Evolutionary conservation across 768 basidiomycete genomes (phyloP).

Genomic region (Mycena galopus): DNA sequence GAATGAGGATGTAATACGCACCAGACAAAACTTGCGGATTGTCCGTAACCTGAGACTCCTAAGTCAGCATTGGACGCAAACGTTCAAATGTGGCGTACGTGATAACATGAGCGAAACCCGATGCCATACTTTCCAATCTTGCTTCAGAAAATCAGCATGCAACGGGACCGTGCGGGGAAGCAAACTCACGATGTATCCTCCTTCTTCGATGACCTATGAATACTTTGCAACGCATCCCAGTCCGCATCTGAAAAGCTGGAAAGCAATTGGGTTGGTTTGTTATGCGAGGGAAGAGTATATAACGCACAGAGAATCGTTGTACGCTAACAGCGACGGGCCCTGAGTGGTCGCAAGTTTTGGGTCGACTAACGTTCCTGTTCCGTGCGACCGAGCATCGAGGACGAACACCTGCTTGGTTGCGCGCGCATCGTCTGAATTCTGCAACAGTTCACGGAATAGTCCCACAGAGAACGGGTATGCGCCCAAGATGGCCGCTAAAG

Average conservation of each 20-base stretch:
- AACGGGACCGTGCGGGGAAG: background rate
- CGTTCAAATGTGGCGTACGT: constrained; percentile 47
- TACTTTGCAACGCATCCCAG: constrained; percentile 58
- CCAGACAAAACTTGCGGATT: constrained; percentile 62
- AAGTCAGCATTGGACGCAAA: background rate
- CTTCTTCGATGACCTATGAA: constrained; percentile 62
- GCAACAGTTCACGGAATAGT: constrained; percentile 58
- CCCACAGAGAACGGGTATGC: constrained; percentile 62
- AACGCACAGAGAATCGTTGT: constrained; percentile 48
- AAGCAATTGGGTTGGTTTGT: background rate
- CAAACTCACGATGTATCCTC: constrained; percentile 56
- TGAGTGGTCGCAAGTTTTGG: constrained; percentile 47
- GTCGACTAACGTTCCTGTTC: constrained; percentile 41
- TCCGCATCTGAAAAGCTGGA: constrained; percentile 54
- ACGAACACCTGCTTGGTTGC: constrained; percentile 55
- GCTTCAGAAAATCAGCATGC: constrained; percentile 40
- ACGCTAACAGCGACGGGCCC: constrained; percentile 62
- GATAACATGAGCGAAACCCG: constrained; percentile 65
- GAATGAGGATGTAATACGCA: background rate
- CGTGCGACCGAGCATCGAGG: constrained; percentile 54
- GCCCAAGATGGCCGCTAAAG: constrained; percentile 51
- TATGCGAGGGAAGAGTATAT: too few species aligned
- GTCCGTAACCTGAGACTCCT: constrained; percentile 58
- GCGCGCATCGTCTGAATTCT: constrained; percentile 66
- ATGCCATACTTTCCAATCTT: constrained; percentile 69